Evolutionary conservation across 345 rosid species (phyloP).

Genomic region (Rhizophora apiculata): DNA sequence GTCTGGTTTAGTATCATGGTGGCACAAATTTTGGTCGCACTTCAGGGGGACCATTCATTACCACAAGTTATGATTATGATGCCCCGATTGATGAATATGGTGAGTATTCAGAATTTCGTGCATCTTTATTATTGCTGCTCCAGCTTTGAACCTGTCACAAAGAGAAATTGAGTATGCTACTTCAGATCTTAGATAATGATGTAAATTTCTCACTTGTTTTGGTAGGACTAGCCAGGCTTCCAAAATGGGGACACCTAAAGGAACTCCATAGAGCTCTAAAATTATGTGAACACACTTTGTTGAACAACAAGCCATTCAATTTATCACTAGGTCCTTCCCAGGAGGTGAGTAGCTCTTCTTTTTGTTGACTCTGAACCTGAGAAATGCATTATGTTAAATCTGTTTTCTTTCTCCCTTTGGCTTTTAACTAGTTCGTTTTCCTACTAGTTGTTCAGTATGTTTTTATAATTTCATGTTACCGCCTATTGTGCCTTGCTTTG

Average conservation of each 20-base stretch:
- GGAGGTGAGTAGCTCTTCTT: slow-evolving; percentile 47
- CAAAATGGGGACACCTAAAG: slow-evolving; percentile 95
- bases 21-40: slow-evolving; percentile 98
- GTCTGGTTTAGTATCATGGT: slow-evolving; percentile 71
- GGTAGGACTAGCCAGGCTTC: slow-evolving; percentile 80
- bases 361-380: not conserved
- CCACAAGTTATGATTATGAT: slow-evolving; percentile 96
- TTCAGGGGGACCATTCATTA: slow-evolving; percentile 89
- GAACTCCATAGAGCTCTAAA: slow-evolving; percentile 79
- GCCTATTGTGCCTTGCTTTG: not conserved
- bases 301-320: slow-evolving; percentile 48
- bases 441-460: not conserved
- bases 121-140: slow-evolving; percentile 5
- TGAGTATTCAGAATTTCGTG: slow-evolving; percentile 24
- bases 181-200: not conserved
- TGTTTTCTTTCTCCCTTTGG: not conserved
- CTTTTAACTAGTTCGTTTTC: not conserved
- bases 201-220: slow-evolving; percentile 12
- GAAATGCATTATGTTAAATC: not conserved
- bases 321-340: slow-evolving; percentile 58
- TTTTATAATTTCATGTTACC: slow-evolving; percentile 3
- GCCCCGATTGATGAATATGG: slow-evolving; percentile 99
- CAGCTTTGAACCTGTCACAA: not conserved
- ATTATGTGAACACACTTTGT: slow-evolving; percentile 62
- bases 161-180: not conserved